Evolutionary conservation across 2,329 filamentous ascomycete genomes (phyloP).

Genomic region (Phaeosphaeriaceae sp.): DNA sequence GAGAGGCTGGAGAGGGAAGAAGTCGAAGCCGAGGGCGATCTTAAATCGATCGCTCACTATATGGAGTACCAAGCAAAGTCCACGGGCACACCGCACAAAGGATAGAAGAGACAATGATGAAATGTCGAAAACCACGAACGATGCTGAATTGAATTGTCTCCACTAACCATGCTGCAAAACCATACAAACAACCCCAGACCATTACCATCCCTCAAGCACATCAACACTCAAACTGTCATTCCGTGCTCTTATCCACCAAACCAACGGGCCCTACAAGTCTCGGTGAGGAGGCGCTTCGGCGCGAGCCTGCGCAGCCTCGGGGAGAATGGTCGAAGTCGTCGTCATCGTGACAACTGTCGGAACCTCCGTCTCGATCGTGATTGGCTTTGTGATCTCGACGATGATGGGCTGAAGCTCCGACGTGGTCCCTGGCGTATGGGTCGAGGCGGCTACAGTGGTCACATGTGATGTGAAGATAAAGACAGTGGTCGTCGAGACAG

Average conservation of each 20-base stretch:
- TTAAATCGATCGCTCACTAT: no score
- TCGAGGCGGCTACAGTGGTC: not conserved
- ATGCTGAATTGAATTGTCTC: conserved; percentile 11
- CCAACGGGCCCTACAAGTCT: not conserved
- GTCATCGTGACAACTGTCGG: not conserved
- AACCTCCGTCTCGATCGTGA: not conserved
- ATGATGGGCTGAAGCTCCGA: not conserved
- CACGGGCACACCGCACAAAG: no score
- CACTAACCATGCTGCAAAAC: conserved; percentile 13
- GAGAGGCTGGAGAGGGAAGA: no score
- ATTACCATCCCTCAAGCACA: not conserved
- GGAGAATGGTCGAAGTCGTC: not conserved
- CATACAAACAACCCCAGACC: not conserved
- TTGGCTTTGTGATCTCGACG: not conserved
- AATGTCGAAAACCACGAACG: conserved; percentile 7
- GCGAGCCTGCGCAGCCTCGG: not conserved
- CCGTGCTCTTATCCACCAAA: not conserved
- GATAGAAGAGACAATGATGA: not conserved
- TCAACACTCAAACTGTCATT: not conserved
- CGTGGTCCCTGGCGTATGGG: not conserved
- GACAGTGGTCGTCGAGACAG: not conserved
- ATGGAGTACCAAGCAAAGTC: no score
- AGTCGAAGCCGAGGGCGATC: no score
- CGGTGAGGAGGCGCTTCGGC: not conserved
- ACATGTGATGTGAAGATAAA: not conserved